Percentiles rank a stretch among this genome's conserved stretches.
These are phyloP conservation scores for Xylaria scruposa DNA, from an alignment of 495 filamentous ascomycete genomes.

Conservation along the genomic window DNA sequence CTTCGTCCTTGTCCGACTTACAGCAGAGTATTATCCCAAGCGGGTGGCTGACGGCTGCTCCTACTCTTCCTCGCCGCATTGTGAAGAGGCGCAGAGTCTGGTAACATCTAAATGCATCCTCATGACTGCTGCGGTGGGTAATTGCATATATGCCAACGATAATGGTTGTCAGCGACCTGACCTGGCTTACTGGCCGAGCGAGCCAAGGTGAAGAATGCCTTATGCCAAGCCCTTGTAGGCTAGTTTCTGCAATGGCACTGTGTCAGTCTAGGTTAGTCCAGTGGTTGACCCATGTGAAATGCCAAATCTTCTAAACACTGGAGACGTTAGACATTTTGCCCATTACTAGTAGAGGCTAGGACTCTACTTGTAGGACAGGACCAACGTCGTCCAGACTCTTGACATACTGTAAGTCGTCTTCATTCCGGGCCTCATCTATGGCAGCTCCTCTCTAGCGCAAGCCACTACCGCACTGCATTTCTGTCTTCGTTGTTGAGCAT, in stretches of 20 bases:
- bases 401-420: neutral
- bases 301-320: neutral
- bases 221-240: slow-evolving; percentile 19
- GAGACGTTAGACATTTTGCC: neutral
- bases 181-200: slow-evolving; percentile 20
- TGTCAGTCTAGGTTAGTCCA: neutral
- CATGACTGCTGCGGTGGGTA: neutral
- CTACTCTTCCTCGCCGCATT: neutral
- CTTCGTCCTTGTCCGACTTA: neutral
- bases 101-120: neutral
- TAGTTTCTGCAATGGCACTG: slow-evolving; percentile 3
- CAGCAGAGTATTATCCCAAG: neutral
- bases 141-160: neutral
- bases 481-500: neutral
- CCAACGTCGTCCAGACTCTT: neutral
- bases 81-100: neutral
- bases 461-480: neutral
- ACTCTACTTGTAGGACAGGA: neutral
- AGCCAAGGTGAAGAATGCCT: slow-evolving; percentile 25
- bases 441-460: neutral
- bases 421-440: neutral
- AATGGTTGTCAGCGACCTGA: neutral
- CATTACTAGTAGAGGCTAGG: neutral
- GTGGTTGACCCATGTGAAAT: neutral
- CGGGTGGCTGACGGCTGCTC: neutral